Conservation (phyloP, 345 rosid species). For the Melaleuca alternifolia region DNA sequence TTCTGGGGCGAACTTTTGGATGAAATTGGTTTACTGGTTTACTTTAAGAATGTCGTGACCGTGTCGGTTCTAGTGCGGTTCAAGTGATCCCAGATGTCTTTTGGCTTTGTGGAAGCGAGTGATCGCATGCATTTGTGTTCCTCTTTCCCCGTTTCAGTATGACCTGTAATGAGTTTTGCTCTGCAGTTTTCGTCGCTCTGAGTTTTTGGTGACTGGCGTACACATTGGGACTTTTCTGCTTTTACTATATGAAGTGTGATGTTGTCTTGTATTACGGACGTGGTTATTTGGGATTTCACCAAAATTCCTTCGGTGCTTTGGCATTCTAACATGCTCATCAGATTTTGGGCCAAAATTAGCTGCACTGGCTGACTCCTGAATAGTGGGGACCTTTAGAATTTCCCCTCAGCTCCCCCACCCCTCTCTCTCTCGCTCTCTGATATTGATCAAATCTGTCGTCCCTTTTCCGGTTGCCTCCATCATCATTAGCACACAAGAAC, state of each 20-base stretch:
- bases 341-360: not conserved
- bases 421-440: not conserved
- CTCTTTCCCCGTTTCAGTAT: not conserved
- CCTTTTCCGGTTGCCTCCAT: not conserved
- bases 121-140: not conserved
- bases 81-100: not conserved
- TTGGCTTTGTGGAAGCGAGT: not conserved
- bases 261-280: no score
- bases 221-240: no score
- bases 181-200: no score
- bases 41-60: not conserved
- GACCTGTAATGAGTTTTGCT: not conserved
- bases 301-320: not conserved
- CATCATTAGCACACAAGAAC: not conserved
- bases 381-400: not conserved
- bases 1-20: not conserved
- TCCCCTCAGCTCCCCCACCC: not conserved
- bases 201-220: no score
- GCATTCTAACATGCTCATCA: not conserved
- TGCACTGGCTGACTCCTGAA: not conserved
- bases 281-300: not conserved
- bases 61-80: not conserved
- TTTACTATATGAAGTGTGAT: no score
- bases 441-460: not conserved
- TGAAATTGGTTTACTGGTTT: not conserved